Conservation (phyloP, 257 asterid genomes). For the Ligustrum vulgare region DNA sequence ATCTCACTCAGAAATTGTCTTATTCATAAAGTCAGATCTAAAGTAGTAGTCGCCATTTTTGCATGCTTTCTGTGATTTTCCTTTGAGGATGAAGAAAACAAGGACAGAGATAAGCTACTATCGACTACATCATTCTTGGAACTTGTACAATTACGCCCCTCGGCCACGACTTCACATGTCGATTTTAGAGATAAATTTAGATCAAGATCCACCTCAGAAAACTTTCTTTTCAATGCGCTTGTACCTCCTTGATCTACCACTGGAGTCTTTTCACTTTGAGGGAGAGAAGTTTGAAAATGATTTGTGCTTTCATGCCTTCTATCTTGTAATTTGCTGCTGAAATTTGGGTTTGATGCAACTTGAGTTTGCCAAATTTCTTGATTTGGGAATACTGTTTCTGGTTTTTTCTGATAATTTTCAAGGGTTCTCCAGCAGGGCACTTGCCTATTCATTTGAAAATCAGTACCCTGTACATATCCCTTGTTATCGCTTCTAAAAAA, state of each 20-base stretch:
- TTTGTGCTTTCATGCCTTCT: constrained; percentile 21
- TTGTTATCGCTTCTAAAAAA: constrained; percentile 24
- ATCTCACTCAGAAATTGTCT: constrained; percentile 78
- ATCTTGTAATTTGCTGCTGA: constrained; percentile 20
- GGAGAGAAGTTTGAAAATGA: constrained; percentile 15
- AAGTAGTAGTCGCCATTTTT: constrained; percentile 35
- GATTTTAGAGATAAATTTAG: constrained; percentile 62
- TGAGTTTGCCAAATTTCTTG: constrained; percentile 38
- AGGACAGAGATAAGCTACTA: constrained; percentile 55
- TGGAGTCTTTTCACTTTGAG: background rate
- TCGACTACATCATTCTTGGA: constrained; percentile 37
- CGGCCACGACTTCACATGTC: constrained; percentile 21
- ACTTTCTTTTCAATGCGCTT: constrained; percentile 47
- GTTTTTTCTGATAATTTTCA: constrained; percentile 26
- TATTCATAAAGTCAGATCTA: constrained; percentile 85
- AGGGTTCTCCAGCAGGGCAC: constrained; percentile 32
- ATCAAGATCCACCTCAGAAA: constrained; percentile 50
- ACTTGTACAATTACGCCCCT: constrained; percentile 20
- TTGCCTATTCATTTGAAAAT: constrained; percentile 27
- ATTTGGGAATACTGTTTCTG: background rate
- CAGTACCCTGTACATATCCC: constrained; percentile 17
- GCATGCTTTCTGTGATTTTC: constrained; percentile 31
- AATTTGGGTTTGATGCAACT: constrained; percentile 14
- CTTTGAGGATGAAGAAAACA: constrained; percentile 49
- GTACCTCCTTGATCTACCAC: constrained; percentile 5